phyloP scores from a whole-genome alignment of 176 grass and related monocot species.

The Phoenix dactylifera region DNA sequence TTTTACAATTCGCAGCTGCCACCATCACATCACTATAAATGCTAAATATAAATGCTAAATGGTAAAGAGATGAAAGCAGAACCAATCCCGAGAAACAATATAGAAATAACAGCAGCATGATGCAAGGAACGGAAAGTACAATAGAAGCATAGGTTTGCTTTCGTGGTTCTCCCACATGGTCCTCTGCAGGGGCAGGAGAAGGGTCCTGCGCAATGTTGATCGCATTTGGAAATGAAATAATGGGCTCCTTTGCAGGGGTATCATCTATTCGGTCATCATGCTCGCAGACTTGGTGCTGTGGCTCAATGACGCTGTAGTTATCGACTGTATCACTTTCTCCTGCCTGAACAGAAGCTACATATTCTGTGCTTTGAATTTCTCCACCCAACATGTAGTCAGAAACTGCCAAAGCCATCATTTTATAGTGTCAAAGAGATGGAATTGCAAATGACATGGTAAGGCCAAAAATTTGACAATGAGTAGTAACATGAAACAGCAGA shows the following conservation, averaged over 20 bases:
- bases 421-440: too few species aligned
- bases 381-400: slow-evolving; percentile 40
- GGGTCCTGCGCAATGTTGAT: slow-evolving; percentile 26
- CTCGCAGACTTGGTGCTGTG: slow-evolving; percentile 37
- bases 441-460: too few species aligned
- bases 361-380: slow-evolving; percentile 43
- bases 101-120: too few species aligned
- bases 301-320: slow-evolving; percentile 46
- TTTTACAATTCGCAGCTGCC: slow-evolving; percentile 61
- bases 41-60: too few species aligned
- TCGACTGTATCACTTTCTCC: slow-evolving; percentile 44
- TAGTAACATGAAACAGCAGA: too few species aligned
- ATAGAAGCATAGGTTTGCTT: slow-evolving; percentile 95
- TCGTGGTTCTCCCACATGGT: slow-evolving; percentile 55
- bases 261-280: slow-evolving; percentile 48
- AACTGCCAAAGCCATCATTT: slow-evolving; percentile 12
- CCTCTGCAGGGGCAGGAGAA: slow-evolving; percentile 34
- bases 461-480: too few species aligned
- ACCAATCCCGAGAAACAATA: too few species aligned
- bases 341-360: slow-evolving; percentile 24
- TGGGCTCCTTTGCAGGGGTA: slow-evolving; percentile 41
- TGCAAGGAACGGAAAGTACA: slow-evolving; percentile 18
- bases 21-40: background rate
- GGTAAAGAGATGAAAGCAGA: too few species aligned
- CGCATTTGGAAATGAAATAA: slow-evolving; percentile 41